Base-by-base conservation (phyloP, 2,329 filamentous ascomycete genomes). In the Hypoxylon sp. region DNA sequence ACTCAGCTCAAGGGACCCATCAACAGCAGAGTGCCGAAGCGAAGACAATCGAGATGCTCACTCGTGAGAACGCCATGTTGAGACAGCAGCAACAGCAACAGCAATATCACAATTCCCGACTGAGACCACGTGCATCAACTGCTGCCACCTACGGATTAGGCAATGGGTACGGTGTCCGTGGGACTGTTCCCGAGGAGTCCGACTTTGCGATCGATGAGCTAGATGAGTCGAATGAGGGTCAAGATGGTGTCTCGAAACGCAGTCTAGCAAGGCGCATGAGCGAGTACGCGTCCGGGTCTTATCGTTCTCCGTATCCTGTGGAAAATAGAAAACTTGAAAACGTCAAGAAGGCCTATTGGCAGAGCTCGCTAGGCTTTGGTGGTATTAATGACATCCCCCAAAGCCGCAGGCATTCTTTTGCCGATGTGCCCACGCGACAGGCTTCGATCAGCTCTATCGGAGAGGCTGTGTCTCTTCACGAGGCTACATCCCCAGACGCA, bases 341-440 rank as follows among this genome's bases (percentile, higher is more conserved):
- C 72, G 83, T 91, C 7, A 91, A 90, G 79, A 91, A 89, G 74
- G 89, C 86, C 3, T 87, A 89, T 68, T 94, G 91, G 91, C 90
- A 92, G 72, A 91, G 87, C 73, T 89, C 90, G 5, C 84, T 90
- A n/a, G 89, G 88, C 1, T 92, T 92, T 76, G 86, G 87, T 49
- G 85, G 86, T 14, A 72, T 88, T 25, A 84, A 83, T 3, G 90
- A 92, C 68, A 83, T 89, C 31, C 88, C 90, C 11, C 91, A 94
- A 75, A 94, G 92, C 74, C 88, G 93, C 66, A 89, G 93, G 30
- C 93, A 95, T 79, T 95, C 93, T 1, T 93, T 96, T 76, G 93
- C 89, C 57, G 90, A 90, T 74, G 85, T 91, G 75, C 89, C 87
- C 30, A 89, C 88, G 27, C 85, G 89, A 13, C 89, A 91, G 72